Conservation (phyloP, 202 grass and related monocot genomes). For the Eragrostis tef region DNA sequence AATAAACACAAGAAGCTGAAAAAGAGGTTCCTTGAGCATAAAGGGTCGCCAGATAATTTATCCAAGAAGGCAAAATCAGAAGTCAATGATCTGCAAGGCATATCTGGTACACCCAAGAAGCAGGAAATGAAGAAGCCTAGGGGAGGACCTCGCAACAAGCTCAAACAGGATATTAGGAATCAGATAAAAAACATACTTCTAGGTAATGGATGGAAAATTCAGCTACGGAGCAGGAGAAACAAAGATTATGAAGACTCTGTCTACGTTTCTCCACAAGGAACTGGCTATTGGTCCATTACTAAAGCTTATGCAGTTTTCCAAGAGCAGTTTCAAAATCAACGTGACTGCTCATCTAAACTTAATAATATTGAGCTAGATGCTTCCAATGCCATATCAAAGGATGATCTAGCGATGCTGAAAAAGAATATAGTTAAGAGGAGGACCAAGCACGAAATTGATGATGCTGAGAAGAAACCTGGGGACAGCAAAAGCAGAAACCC, state of each 20-base stretch:
- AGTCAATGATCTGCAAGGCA: constrained; percentile 27
- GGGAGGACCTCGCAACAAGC: constrained; percentile 47
- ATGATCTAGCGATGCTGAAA: constrained; percentile 77
- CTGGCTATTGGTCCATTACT: constrained; percentile 90
- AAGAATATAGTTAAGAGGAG: constrained; percentile 78
- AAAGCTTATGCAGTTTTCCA: constrained; percentile 91
- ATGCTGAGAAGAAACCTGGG: constrained; percentile 53
- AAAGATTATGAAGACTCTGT: constrained; percentile 89
- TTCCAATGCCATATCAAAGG: constrained; percentile 57
- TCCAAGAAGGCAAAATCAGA: constrained; percentile 51
- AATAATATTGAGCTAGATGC: constrained; percentile 32
- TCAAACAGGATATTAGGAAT: constrained; percentile 79
- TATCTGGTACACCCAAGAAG: constrained; percentile 43
- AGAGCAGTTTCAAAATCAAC: constrained; percentile 54
- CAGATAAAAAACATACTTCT: constrained; percentile 81
- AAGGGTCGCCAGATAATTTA: constrained; percentile 38
- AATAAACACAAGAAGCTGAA: constrained; percentile 43
- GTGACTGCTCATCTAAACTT: constrained; percentile 30
- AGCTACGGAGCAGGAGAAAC: constrained; percentile 71
- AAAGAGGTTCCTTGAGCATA: constrained; percentile 54
- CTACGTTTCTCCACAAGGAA: constrained; percentile 83
- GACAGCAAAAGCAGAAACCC: constrained; percentile 52
- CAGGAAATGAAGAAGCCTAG: constrained; percentile 49
- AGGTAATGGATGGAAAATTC: constrained; percentile 88
- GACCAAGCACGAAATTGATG: constrained; percentile 45